Conservation (phyloP, 805 yeast genomes). For the Candida odintsovae region DNA sequence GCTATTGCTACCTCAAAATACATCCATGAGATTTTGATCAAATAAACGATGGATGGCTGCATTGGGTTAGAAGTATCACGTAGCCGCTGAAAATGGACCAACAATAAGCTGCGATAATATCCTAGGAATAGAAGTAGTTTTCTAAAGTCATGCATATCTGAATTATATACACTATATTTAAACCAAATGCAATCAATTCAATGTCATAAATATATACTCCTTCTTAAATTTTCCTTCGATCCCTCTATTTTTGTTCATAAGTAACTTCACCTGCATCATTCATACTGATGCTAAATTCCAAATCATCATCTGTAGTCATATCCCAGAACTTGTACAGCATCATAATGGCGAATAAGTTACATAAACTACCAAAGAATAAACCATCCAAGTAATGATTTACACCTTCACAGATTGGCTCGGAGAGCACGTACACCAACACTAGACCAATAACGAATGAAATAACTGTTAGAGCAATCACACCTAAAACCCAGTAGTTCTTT, state of each 20-base stretch:
- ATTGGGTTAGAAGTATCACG: too few species aligned
- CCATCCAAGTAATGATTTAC: constrained; percentile 90
- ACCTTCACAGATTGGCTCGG: constrained; percentile 57
- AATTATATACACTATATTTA: background rate
- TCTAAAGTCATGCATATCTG: background rate
- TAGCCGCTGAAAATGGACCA: too few species aligned
- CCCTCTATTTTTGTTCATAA: constrained; percentile 7
- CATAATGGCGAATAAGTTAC: constrained; percentile 81
- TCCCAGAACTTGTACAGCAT: constrained; percentile 98
- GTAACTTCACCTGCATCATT: constrained; percentile 35
- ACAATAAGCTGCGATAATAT: too few species aligned
- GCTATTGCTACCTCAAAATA: constrained; percentile 38
- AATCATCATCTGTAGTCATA: constrained; percentile 88
- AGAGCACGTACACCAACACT: constrained; percentile 64
- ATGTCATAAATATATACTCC: background rate
- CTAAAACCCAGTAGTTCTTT: constrained; percentile 81
- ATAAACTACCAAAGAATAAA: constrained; percentile 71
- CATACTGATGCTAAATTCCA: constrained; percentile 77
- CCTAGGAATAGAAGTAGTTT: background rate
- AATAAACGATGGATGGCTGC: background rate
- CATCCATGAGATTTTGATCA: constrained; percentile 4
- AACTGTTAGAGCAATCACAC: constrained; percentile 68
- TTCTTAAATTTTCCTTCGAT: background rate
- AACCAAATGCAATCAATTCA: background rate
- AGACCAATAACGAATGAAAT: constrained; percentile 82